Evolutionary conservation across 495 filamentous ascomycete species (phyloP).

Genomic region (Hypoxylon lienhwacheense): DNA sequence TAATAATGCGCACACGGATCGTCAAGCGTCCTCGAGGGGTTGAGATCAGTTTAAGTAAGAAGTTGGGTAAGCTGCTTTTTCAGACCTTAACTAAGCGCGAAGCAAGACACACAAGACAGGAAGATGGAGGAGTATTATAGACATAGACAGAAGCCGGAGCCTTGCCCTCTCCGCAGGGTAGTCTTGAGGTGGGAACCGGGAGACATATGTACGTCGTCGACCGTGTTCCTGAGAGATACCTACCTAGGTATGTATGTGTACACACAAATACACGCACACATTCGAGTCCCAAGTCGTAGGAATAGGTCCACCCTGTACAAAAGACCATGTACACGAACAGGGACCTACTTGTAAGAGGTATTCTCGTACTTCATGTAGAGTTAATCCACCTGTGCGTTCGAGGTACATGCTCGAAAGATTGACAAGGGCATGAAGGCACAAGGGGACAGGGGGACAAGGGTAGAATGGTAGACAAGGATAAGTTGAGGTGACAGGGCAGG

Average conservation of each 20-base stretch:
- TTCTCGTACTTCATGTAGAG: too few species aligned
- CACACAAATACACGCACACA: constrained; percentile 10
- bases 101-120: constrained; percentile 28
- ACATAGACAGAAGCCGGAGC: constrained; percentile 29
- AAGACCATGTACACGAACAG: constrained; percentile 29
- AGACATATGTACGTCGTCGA: constrained; percentile 32
- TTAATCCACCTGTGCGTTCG: constrained; percentile 27
- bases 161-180: constrained; percentile 23
- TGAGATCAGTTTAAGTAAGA: constrained; percentile 13
- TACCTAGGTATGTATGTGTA: too few species aligned
- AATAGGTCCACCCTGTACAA: constrained; percentile 26
- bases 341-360: constrained; percentile 27
- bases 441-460: too few species aligned
- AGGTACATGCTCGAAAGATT: constrained; percentile 26
- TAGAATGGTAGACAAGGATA: too few species aligned
- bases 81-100: constrained; percentile 29
- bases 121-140: constrained; percentile 38
- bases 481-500: constrained; percentile 21
- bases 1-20: constrained; percentile 32
- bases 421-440: too few species aligned
- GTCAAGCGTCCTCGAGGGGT: constrained; percentile 7
- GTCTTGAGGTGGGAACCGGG: constrained; percentile 31
- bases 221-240: constrained; percentile 25
- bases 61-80: constrained; percentile 35
- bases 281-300: constrained; percentile 29